These are phyloP conservation scores for Cryoendolithus antarcticus DNA, from an alignment of 2,329 filamentous ascomycete genomes.

Conservation along the genomic window DNA sequence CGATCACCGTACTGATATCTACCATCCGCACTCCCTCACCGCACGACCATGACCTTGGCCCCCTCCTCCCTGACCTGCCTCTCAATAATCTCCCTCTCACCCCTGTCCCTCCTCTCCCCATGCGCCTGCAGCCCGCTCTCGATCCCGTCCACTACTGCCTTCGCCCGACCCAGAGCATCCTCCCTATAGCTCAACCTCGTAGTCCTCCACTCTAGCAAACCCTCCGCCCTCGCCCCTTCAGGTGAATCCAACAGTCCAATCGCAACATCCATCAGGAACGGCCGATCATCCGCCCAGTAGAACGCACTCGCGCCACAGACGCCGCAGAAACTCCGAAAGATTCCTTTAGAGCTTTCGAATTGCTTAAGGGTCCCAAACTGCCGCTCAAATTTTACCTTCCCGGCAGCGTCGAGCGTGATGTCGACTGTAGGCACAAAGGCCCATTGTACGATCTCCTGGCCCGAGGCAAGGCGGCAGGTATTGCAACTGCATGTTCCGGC, in stretches of 20 bases:
- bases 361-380: slow-evolving; percentile 34
- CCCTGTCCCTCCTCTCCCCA: slow-evolving; percentile 6
- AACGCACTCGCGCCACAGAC: slow-evolving; percentile 53
- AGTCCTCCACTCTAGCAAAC: slow-evolving; percentile 52
- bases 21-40: too few relatives aligned
- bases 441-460: slow-evolving; percentile 55
- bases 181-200: slow-evolving; percentile 48
- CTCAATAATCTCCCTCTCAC: too few relatives aligned
- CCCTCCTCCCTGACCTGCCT: too few relatives aligned
- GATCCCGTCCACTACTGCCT: slow-evolving; percentile 9
- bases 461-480: slow-evolving; percentile 48
- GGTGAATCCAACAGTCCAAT: slow-evolving; percentile 39
- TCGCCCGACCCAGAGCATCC: slow-evolving; percentile 28
- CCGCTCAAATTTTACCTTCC: slow-evolving; percentile 18
- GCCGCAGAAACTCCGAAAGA: slow-evolving; percentile 49
- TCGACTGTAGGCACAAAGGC: slow-evolving; percentile 51
- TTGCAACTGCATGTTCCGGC: slow-evolving; percentile 50
- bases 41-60: too few relatives aligned
- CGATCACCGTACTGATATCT: too few relatives aligned
- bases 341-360: slow-evolving; percentile 43
- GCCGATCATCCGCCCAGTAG: slow-evolving; percentile 41
- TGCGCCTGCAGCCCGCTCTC: slow-evolving; percentile 14
- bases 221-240: slow-evolving; percentile 43
- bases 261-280: slow-evolving; percentile 51
- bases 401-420: slow-evolving; percentile 32